Evolutionary conservation across 23 red algal genomes (phyloP).

Genomic region (Pyropia haitanensis): DNA sequence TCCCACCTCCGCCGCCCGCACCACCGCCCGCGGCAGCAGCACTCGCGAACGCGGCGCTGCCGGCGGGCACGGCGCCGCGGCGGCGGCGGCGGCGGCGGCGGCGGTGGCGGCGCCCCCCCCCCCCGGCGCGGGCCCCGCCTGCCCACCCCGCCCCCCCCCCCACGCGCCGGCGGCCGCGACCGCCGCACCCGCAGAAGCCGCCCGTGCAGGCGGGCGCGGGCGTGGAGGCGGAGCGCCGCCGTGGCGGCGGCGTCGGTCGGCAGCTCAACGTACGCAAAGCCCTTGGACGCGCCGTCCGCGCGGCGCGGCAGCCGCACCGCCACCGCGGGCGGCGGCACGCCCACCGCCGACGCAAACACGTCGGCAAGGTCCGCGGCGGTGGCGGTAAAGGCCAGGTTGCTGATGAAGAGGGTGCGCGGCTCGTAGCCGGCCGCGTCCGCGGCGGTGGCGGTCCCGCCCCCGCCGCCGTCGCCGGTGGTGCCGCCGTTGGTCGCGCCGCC

Average conservation of each 20-base stretch:
- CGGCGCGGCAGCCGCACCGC: conserved; percentile 36
- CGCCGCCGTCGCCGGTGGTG: no score
- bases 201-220: conserved; percentile 10
- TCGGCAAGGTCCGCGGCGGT: conserved; percentile 20
- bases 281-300: conserved; percentile 49
- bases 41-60: no score
- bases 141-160: not conserved
- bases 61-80: no score
- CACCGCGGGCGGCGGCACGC: not conserved
- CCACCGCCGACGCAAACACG: conserved; percentile 14
- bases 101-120: no score
- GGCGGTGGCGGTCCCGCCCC: no score
- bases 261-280: conserved; percentile 56
- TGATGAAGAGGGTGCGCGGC: conserved; percentile 44
- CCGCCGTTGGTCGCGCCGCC: no score
- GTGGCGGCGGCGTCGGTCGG: conserved; percentile 13
- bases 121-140: no score
- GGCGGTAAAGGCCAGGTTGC: conserved; percentile 35
- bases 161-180: conserved; percentile 30
- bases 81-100: no score
- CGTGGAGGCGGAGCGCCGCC: conserved; percentile 14
- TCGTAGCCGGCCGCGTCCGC: conserved; percentile 5
- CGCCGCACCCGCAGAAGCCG: conserved; percentile 38
- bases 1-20: no score
- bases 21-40: no score